Percentiles rank a stretch among this genome's conserved stretches.
Conservation (phyloP, 164 flowering plant genomes). For the Berberis thunbergii region DNA sequence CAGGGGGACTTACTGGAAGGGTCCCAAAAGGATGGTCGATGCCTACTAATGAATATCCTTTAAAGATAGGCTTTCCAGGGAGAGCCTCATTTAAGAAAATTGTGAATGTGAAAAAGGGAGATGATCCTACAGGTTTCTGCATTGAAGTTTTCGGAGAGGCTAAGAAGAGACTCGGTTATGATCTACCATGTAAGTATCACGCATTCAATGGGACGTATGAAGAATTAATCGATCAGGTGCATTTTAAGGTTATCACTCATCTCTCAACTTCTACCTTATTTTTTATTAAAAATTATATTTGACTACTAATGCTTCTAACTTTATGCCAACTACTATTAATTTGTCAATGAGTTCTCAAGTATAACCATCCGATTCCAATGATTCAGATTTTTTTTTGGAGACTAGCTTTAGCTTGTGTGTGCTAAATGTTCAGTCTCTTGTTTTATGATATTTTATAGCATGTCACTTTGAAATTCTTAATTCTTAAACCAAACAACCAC, state of each 20-base stretch:
- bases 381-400: too few relatives aligned
- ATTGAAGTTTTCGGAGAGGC: slow-evolving; percentile 29
- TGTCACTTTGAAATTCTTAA: too few relatives aligned
- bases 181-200: slow-evolving; percentile 15
- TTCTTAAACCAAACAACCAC: too few relatives aligned
- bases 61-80: slow-evolving; percentile 39
- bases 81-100: slow-evolving; percentile 28
- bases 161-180: slow-evolving; percentile 15
- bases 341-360: too few relatives aligned
- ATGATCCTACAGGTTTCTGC: slow-evolving; percentile 32
- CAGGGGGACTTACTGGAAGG: slow-evolving; percentile 2
- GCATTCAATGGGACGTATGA: slow-evolving; percentile 11
- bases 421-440: too few relatives aligned
- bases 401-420: too few relatives aligned
- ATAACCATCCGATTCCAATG: too few relatives aligned
- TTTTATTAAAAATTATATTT: too few relatives aligned
- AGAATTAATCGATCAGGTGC: slow-evolving; percentile 16
- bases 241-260: slow-evolving; percentile 31
- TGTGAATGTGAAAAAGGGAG: slow-evolving; percentile 21
- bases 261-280: too few relatives aligned
- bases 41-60: slow-evolving; percentile 21
- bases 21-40: slow-evolving; percentile 41
- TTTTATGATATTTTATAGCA: too few relatives aligned
- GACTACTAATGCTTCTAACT: too few relatives aligned
- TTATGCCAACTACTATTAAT: too few relatives aligned